Percentiles rank a stretch among this genome's conserved stretches.
Evolutionary conservation across 2,329 filamentous ascomycete genomes (phyloP).

Genomic region (Leptographium lundbergii): DNA sequence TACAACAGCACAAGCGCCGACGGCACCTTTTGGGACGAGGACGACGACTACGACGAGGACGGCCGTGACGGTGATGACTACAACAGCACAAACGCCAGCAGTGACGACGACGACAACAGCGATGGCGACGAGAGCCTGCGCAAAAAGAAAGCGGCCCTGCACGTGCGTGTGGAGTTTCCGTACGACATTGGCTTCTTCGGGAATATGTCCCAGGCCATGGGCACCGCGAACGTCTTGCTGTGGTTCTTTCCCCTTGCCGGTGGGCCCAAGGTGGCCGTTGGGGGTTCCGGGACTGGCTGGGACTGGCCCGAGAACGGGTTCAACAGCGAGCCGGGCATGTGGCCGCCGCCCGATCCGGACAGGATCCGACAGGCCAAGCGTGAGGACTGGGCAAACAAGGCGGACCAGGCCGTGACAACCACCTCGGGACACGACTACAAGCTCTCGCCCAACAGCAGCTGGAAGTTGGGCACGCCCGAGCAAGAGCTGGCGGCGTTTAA

Average conservation of each 20-base stretch:
- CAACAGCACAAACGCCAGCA: not conserved
- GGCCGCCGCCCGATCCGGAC: constrained; percentile 53
- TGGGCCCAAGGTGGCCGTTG: constrained; percentile 28
- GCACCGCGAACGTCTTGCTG: constrained; percentile 46
- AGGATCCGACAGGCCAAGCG: constrained; percentile 33
- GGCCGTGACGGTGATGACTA: constrained; percentile 13
- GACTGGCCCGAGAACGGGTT: constrained; percentile 65
- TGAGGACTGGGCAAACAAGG: not conserved
- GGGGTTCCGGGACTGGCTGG: constrained; percentile 35
- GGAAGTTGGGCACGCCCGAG: constrained; percentile 21
- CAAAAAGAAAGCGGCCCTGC: constrained; percentile 12
- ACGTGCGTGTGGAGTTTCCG: constrained; percentile 62
- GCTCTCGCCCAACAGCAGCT: not conserved
- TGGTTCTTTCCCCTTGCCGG: constrained; percentile 61
- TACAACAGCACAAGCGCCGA: constrained; percentile 23
- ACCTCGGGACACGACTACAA: not conserved
- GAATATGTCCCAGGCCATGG: constrained; percentile 69
- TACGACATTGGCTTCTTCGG: constrained; percentile 66
- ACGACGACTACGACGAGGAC: constrained; percentile 17
- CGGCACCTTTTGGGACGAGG: constrained; percentile 28
- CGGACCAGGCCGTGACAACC: not conserved
- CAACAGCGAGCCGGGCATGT: constrained; percentile 48
- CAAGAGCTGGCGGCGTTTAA: constrained; percentile 36
- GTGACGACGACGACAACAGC: constrained; percentile 19
- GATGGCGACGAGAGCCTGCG: constrained; percentile 19